Percentiles rank a stretch among this genome's conserved stretches.
phyloP scores from a whole-genome alignment of 495 filamentous ascomycete species.

The Extremus antarcticus region DNA sequence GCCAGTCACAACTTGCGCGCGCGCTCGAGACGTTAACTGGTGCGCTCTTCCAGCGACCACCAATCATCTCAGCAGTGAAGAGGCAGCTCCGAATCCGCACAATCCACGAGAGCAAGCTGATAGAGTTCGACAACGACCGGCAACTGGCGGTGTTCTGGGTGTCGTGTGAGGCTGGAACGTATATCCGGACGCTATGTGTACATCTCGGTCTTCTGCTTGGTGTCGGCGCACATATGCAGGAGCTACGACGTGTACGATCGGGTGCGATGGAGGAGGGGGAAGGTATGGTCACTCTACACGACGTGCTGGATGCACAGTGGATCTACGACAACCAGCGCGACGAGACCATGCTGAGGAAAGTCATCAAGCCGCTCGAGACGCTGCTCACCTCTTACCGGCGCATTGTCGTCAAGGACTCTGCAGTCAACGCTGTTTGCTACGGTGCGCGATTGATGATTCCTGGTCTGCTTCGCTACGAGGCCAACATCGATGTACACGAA shows the following conservation, averaged over 20 bases:
- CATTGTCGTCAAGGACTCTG: constrained; percentile 93
- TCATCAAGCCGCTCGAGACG: constrained; percentile 83
- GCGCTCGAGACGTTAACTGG: constrained; percentile 91
- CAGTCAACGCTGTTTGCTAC: constrained; percentile 93
- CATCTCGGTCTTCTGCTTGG: constrained; percentile 87
- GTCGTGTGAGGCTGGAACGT: constrained; percentile 94
- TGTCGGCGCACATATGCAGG: constrained; percentile 97
- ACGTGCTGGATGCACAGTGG: constrained; percentile 93
- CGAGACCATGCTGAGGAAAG: constrained; percentile 73
- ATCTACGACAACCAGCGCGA: constrained; percentile 82
- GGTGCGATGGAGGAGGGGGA: constrained; percentile 88
- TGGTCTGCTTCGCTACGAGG: constrained; percentile 81
- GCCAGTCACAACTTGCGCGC: constrained; percentile 75
- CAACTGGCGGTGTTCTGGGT: constrained; percentile 99
- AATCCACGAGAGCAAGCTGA: constrained; percentile 86
- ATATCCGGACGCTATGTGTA: constrained; percentile 95
- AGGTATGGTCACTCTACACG: constrained; percentile 85
- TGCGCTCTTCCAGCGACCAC: constrained; percentile 93
- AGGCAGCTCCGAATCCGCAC: constrained; percentile 93
- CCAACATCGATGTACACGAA: constrained; percentile 75
- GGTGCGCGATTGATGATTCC: constrained; percentile 98
- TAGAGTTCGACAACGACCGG: constrained; percentile 95
- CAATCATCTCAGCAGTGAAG: constrained; percentile 96
- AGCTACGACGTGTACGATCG: constrained; percentile 82
- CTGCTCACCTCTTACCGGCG: constrained; percentile 87